phyloP scores from a whole-genome alignment of 225 moss, liverwort and hornwort genomes.

The Physcomitrium patens region DNA sequence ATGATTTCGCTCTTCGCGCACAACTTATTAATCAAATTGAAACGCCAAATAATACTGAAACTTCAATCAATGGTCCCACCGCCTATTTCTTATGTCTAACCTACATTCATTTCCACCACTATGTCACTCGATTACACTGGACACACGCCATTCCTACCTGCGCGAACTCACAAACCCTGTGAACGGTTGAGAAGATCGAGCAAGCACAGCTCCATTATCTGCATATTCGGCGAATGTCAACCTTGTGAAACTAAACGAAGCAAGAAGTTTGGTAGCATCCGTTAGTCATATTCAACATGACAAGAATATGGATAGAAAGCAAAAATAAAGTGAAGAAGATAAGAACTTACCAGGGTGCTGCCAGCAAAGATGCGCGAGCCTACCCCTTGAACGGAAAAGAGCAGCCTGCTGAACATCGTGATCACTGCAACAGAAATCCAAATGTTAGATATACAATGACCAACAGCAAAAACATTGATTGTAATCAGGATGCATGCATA shows the following conservation, averaged over 20 bases:
- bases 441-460: background rate
- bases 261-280: constrained; percentile 1
- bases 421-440: constrained; percentile 57
- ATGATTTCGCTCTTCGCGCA: background rate
- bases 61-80: constrained; percentile 14
- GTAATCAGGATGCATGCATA: background rate
- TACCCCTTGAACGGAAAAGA: constrained; percentile 81
- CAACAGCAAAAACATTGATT: background rate
- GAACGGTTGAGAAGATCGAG: constrained; percentile 95
- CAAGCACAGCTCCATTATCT: constrained; percentile 96
- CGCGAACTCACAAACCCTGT: constrained; percentile 92
- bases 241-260: constrained; percentile 15
- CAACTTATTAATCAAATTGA: constrained; percentile 7
- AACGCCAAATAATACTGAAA: constrained; percentile 10
- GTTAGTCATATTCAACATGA: constrained; percentile 7
- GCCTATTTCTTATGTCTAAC: constrained; percentile 14
- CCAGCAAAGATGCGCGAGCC: constrained; percentile 88
- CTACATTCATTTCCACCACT: constrained; percentile 25
- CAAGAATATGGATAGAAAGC: constrained; percentile 2
- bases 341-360: constrained; percentile 74
- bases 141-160: constrained; percentile 54
- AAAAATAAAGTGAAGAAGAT: constrained; percentile 21
- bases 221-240: constrained; percentile 37
- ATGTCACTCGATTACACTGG: constrained; percentile 15
- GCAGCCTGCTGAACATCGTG: constrained; percentile 89